These are phyloP conservation scores for Penicillium egyptiacum DNA, from an alignment of 495 filamentous ascomycete species.

Conservation along the genomic window DNA sequence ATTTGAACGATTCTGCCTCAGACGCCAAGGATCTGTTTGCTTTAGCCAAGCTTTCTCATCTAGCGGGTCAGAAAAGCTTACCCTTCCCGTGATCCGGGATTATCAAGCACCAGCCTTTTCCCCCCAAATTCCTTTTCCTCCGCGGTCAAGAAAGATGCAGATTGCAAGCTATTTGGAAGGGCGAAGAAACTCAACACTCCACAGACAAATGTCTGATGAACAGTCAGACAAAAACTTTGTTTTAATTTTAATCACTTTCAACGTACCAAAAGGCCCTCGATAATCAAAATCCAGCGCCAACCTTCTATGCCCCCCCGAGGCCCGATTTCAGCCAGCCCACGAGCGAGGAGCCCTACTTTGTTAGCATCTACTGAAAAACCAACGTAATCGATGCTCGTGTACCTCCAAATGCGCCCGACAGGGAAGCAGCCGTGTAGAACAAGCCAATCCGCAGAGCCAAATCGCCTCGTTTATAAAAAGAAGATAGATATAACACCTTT, in stretches of 20 bases:
- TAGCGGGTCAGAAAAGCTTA: constrained; percentile 14
- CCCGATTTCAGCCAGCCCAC: constrained; percentile 65
- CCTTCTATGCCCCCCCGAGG: constrained; percentile 47
- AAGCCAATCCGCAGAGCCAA: constrained; percentile 69
- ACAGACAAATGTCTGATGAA: constrained; percentile 49
- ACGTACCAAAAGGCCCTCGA: constrained; percentile 58
- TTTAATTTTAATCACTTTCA: not conserved
- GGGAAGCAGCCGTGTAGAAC: constrained; percentile 70
- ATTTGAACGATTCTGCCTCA: constrained; percentile 39
- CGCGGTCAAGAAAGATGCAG: constrained; percentile 50
- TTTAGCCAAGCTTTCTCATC: constrained; percentile 7
- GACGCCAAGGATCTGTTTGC: constrained; percentile 19
- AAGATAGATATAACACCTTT: constrained; percentile 66
- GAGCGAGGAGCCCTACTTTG: constrained; percentile 59
- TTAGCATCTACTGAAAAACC: not conserved
- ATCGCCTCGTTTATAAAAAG: constrained; percentile 69
- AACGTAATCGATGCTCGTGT: constrained; percentile 10
- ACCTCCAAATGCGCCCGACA: constrained; percentile 72
- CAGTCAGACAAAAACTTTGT: not conserved
- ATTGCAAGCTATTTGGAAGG: constrained; percentile 55
- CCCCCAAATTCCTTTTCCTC: constrained; percentile 49
- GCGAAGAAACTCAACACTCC: constrained; percentile 52
- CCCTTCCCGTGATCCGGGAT: constrained; percentile 35
- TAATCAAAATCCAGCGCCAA: constrained; percentile 66
- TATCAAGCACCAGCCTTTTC: constrained; percentile 42